These are phyloP conservation scores for Tilletia horrida DNA, from an alignment of 1,284 basidiomycete species.

Conservation along the genomic window DNA sequence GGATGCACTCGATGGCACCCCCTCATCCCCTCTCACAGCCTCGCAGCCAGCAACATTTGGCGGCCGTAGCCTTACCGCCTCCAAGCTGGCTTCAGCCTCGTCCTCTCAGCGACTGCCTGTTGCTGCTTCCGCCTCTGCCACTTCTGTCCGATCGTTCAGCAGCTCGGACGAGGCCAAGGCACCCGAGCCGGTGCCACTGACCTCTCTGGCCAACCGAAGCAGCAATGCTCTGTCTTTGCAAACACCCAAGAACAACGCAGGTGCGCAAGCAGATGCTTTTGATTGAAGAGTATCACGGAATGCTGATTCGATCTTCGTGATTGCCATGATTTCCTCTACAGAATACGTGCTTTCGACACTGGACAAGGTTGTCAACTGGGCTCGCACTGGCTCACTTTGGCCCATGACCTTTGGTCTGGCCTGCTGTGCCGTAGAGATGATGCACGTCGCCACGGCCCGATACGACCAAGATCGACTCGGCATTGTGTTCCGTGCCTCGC, in stretches of 20 bases:
- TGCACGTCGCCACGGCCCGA: conserved; percentile 93
- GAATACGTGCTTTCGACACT: conserved; percentile 95
- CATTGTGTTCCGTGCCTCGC: conserved; percentile 96
- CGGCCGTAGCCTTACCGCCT: neutral
- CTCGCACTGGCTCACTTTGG: conserved; percentile 96
- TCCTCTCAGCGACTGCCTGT: neutral
- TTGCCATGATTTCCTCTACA: too few relatives aligned
- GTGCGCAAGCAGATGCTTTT: conserved; percentile 60
- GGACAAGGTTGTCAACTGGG: conserved; percentile 98
- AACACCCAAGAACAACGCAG: conserved; percentile 81
- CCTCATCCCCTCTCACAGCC: too few relatives aligned
- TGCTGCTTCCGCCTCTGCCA: neutral
- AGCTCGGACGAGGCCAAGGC: conserved; percentile 20
- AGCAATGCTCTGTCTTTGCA: conserved; percentile 65
- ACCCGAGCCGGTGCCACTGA: conserved; percentile 53
- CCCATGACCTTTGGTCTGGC: conserved; percentile 98
- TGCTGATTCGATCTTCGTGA: too few relatives aligned
- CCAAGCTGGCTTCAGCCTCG: neutral
- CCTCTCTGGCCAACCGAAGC: conserved; percentile 43
- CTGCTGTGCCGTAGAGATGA: conserved; percentile 90
- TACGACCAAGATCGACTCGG: conserved; percentile 98
- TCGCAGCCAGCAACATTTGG: too few relatives aligned
- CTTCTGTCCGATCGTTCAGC: neutral
- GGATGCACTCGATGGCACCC: too few relatives aligned
- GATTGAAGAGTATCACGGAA: neutral